Conservation (phyloP, 2,329 filamentous ascomycete genomes). For the Capronia americana region DNA sequence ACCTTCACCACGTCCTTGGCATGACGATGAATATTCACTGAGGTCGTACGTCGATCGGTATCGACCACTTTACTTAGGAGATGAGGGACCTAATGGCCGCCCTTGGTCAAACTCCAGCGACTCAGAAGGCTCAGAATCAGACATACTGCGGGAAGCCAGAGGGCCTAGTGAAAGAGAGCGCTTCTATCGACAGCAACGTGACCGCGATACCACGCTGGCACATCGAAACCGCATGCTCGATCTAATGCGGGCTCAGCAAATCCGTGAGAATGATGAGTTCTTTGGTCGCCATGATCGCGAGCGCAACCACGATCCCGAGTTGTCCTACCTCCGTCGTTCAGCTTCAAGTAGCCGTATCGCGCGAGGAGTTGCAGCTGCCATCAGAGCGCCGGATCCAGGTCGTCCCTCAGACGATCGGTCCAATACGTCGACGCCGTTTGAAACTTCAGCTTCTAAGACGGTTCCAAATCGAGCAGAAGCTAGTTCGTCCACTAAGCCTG, state of each 20-base stretch:
- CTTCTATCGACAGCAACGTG: conserved; percentile 22
- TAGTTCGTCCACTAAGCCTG: conserved; percentile 44
- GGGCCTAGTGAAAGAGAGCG: conserved; percentile 20
- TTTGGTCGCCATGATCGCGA: conserved; percentile 21
- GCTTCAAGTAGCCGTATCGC: conserved; percentile 9
- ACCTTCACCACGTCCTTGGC: conserved; percentile 38
- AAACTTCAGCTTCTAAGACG: conserved; percentile 26
- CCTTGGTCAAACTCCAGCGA: conserved; percentile 30
- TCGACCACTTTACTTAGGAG: conserved; percentile 32
- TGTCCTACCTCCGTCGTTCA: conserved; percentile 11
- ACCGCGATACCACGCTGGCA: conserved; percentile 23
- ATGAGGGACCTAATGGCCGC: conserved; percentile 27
- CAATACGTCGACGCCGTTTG: background rate
- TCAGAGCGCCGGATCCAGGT: background rate
- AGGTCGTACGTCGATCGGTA: conserved; percentile 36
- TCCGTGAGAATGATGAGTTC: conserved; percentile 27
- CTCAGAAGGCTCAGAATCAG: conserved; percentile 33
- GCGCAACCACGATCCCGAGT: conserved; percentile 20
- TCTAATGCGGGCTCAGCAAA: conserved; percentile 28
- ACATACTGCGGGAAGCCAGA: conserved; percentile 10
- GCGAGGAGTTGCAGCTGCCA: conserved; percentile 1
- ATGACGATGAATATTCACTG: conserved; percentile 35
- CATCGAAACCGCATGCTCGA: conserved; percentile 27
- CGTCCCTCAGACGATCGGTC: conserved; percentile 15
- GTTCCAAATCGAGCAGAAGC: conserved; percentile 41